Percentiles rank a stretch among this genome's conserved stretches.
Conservation (phyloP, 2,329 filamentous ascomycete genomes). For the Xylaria sp. region DNA sequence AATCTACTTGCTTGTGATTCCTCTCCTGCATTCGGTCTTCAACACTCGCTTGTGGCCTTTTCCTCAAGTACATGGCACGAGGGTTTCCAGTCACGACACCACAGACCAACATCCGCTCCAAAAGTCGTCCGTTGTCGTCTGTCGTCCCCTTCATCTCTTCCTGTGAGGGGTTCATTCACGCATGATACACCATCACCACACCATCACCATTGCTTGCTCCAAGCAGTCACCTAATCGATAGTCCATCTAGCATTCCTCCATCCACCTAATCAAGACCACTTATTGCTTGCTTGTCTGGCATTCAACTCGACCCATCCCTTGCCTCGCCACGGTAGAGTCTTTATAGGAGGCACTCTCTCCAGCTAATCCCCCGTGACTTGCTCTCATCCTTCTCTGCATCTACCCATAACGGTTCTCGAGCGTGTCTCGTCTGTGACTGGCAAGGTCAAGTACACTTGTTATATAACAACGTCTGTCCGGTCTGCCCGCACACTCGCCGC, state of each 20-base stretch:
- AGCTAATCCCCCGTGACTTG: background rate
- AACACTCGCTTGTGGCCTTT: conserved; percentile 22
- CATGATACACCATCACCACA: conserved; percentile 13
- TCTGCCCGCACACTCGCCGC: background rate
- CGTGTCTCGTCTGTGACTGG: conserved; percentile 8
- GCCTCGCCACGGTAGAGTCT: conserved; percentile 2
- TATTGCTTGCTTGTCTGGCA: conserved; percentile 10
- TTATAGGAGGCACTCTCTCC: conserved; percentile 13
- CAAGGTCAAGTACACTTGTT: conserved; percentile 5
- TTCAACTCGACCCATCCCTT: conserved; percentile 2
- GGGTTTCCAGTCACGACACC: conserved; percentile 22
- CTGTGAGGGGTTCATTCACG: background rate
- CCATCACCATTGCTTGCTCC: conserved; percentile 13
- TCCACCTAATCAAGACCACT: conserved; percentile 9
- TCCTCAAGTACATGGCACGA: conserved; percentile 19
- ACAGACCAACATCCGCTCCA: conserved; percentile 6
- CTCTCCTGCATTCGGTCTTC: conserved; percentile 29
- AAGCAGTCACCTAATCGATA: conserved; percentile 22
- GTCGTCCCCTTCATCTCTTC: conserved; percentile 20
- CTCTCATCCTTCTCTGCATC: conserved; percentile 3
- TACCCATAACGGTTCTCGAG: conserved; percentile 9
- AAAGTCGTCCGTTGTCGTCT: conserved; percentile 15
- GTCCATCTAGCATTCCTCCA: conserved; percentile 15
- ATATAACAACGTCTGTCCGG: background rate
- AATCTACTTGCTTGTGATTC: conserved; percentile 45